Percentiles rank a stretch among this genome's conserved stretches.
Conservation (phyloP, 2,329 filamentous ascomycete species). For the Colletotrichum kahawae region DNA sequence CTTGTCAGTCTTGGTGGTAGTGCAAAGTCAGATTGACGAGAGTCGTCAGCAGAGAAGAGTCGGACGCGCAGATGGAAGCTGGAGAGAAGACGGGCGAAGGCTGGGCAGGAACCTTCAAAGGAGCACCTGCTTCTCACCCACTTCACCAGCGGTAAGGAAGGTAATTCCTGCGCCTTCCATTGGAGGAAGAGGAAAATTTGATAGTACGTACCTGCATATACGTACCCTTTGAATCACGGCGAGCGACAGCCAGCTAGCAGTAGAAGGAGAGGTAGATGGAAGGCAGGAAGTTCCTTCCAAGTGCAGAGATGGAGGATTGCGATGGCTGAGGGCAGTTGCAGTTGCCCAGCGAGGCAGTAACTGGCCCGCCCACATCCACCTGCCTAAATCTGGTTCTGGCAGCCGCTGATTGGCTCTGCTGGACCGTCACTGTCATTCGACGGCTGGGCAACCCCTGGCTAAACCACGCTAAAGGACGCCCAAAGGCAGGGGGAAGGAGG, state of each 20-base stretch:
- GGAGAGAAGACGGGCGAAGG: background rate
- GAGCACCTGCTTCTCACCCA: background rate
- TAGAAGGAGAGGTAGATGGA: background rate
- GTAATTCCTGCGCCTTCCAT: background rate
- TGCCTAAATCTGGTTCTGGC: background rate
- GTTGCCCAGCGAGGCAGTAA: background rate
- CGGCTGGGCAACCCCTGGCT: slow-evolving; percentile 14
- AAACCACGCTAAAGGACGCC: background rate
- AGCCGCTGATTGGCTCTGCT: background rate
- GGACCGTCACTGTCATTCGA: background rate
- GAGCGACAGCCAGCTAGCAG: background rate
- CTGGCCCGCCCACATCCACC: background rate
- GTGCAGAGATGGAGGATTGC: background rate
- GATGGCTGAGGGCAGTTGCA: background rate
- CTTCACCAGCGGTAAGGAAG: too few relatives aligned
- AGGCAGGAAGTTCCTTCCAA: background rate
- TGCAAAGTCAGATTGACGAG: background rate
- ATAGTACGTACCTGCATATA: background rate
- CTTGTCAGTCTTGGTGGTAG: background rate
- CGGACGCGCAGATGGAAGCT: too few relatives aligned
- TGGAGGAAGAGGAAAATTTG: background rate
- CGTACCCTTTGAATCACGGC: background rate
- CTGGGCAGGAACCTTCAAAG: background rate
- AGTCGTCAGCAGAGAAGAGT: background rate
- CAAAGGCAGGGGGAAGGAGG: background rate